Evolutionary conservation across 352 stramenopile species (phyloP).

Genomic region (Phytophthora macrochlamydospora): DNA sequence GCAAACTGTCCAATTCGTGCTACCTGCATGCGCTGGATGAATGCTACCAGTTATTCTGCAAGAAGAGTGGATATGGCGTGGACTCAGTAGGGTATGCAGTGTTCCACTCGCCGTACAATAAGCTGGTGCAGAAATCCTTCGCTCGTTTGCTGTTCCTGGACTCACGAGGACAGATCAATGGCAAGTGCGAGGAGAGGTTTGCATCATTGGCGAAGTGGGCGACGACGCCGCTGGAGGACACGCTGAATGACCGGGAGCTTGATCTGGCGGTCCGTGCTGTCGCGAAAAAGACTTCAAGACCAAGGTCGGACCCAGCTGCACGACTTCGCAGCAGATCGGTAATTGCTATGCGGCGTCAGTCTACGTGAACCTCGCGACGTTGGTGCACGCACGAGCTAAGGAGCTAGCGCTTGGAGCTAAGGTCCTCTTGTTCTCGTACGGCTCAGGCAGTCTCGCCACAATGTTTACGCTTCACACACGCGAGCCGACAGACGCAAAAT

Average conservation of each 20-base stretch:
- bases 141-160: conserved; percentile 86
- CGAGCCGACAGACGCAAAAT: conserved; percentile 42
- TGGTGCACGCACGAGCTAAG: conserved; percentile 72
- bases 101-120: conserved; percentile 99
- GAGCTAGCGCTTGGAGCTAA: conserved; percentile 69
- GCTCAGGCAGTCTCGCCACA: conserved; percentile 94
- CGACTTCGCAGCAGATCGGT: conserved; percentile 88
- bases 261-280: conserved; percentile 89
- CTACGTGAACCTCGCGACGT: conserved; percentile 95
- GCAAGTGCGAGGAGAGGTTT: conserved; percentile 34
- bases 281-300: conserved; percentile 73
- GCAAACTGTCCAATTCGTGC: conserved; percentile 93
- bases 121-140: conserved; percentile 97
- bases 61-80: conserved; percentile 71
- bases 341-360: conserved; percentile 98
- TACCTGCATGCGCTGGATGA: conserved; percentile 96
- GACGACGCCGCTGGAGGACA: conserved; percentile 86
- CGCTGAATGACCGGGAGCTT: conserved; percentile 91
- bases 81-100: conserved; percentile 91
- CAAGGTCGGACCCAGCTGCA: conserved; percentile 88
- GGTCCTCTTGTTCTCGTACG: conserved; percentile 97
- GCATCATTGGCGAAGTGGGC: conserved; percentile 71
- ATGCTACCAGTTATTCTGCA: conserved; percentile 93
- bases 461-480: conserved; percentile 85
- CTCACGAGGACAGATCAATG: conserved; percentile 34